phyloP scores from a whole-genome alignment of 179 eudicot genomes.

The Spinacia oleracea region DNA sequence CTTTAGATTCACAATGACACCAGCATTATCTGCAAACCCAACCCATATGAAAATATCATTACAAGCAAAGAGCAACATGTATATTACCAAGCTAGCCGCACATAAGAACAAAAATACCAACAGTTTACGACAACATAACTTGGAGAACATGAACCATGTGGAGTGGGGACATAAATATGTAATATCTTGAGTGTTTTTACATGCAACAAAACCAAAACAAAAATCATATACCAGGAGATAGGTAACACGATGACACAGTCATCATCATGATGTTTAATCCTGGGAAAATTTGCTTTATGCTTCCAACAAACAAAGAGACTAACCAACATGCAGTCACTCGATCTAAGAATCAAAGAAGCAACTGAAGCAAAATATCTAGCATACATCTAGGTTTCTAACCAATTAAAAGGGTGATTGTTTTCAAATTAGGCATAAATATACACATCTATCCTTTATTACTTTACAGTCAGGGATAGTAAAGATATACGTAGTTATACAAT shows the following conservation, averaged over 20 bases:
- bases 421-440: not conserved
- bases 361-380: not conserved
- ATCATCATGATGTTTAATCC: conserved; percentile 24
- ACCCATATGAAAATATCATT: not conserved
- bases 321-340: conserved; percentile 5
- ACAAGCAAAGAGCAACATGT: not conserved
- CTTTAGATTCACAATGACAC: conserved; percentile 49
- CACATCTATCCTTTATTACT: too few relatives aligned
- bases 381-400: not conserved
- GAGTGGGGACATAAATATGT: too few relatives aligned
- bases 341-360: conserved; percentile 6
- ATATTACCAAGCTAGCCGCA: too few relatives aligned
- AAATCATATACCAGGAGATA: conserved; percentile 21
- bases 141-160: too few relatives aligned
- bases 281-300: conserved; percentile 9
- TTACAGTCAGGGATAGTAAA: too few relatives aligned
- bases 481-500: too few relatives aligned
- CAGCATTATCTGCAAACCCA: conserved; percentile 43
- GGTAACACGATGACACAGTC: conserved; percentile 23
- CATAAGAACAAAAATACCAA: too few relatives aligned
- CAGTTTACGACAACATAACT: too few relatives aligned
- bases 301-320: conserved; percentile 9
- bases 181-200: not conserved
- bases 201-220: not conserved
- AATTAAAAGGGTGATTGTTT: not conserved